Evolutionary conservation across 2,329 filamentous ascomycete species (phyloP), one percentile per base, ranked within the genome.

Genomic region (Gyromitra esculenta): DNA sequence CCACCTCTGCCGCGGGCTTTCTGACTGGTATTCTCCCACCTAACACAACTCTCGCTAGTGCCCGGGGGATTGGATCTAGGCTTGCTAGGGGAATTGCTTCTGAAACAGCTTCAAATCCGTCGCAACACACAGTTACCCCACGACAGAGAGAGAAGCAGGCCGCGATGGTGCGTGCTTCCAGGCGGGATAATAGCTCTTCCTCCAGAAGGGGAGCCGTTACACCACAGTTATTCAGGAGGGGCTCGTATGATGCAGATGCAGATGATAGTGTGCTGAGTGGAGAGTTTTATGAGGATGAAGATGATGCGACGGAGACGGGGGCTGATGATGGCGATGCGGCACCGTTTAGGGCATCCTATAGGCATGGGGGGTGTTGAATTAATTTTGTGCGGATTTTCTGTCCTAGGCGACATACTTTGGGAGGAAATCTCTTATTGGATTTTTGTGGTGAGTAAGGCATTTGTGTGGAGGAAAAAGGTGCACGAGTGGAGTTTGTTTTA

Each of bases 1-100:
- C 80, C n/a, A 76, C 77, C 1, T 81, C 80, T 45, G 52, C 70
- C 11, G 73, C 78, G 25, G 73, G 76, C 9, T 81, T 81, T 50
- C 57, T 81, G 45, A 79, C 76, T 31, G 79, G 79, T 35, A 78
- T 81, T 21, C 79, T 81, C 1, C 79, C 80, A 25, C 80, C 79
- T 5, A 78, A 71, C 31, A 52, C 79, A 41, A 78, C 65, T 43
- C 73, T 75, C 37, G 64, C 75, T 15, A 77, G 52, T 11, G 64
- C 78, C 6, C 69, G 78, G 59, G 48, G 76, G 25, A 76, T 78
- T 9, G 73, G 76, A 15, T 76, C 73, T 7, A 73, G 73, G 43
- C 35, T 73, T 76, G 41, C 68, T n/a, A 66, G 71, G 48, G 70
- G 68, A 21, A 67, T 73, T 65, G 39, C 65, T 50, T 70, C 66